These are phyloP conservation scores for Dissophora globulifera DNA, from an alignment of 192 early-diverging fungal species.

Conservation along the genomic window DNA sequence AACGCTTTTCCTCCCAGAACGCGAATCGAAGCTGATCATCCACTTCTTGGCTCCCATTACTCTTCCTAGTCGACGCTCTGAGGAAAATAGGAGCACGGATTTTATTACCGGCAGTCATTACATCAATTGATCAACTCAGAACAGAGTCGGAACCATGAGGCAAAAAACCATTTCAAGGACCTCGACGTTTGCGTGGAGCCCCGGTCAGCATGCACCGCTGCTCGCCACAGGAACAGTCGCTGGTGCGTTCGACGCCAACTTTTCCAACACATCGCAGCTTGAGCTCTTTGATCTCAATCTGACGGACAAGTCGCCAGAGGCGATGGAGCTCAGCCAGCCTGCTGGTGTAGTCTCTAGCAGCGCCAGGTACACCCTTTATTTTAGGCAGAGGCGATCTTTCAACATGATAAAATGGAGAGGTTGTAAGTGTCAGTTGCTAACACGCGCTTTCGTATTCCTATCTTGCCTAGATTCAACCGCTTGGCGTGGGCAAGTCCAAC, in stretches of 20 bases:
- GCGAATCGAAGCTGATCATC: too few species aligned
- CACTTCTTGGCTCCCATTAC: neutral
- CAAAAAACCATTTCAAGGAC: constrained; percentile 80
- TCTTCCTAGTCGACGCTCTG: neutral
- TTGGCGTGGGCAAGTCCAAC: constrained; percentile 80
- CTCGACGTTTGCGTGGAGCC: constrained; percentile 91
- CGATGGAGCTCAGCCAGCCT: constrained; percentile 55
- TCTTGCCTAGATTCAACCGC: constrained; percentile 80
- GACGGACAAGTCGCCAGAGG: constrained; percentile 45
- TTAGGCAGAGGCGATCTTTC: too few species aligned
- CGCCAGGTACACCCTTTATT: constrained; percentile 72
- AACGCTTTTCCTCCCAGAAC: too few species aligned
- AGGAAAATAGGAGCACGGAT: neutral
- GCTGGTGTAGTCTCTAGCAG: constrained; percentile 64
- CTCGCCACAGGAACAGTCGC: constrained; percentile 94
- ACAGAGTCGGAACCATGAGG: constrained; percentile 52
- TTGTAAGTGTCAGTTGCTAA: neutral
- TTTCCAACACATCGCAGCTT: constrained; percentile 88
- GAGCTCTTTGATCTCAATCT: constrained; percentile 87
- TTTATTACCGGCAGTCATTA: neutral
- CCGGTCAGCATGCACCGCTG: constrained; percentile 75
- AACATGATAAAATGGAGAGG: too few species aligned
- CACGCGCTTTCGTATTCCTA: neutral
- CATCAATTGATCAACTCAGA: constrained; percentile 7
- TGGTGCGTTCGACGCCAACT: constrained; percentile 96